Base-by-base conservation (phyloP, 1,284 basidiomycete species). In the Ustilago crameri region DNA sequence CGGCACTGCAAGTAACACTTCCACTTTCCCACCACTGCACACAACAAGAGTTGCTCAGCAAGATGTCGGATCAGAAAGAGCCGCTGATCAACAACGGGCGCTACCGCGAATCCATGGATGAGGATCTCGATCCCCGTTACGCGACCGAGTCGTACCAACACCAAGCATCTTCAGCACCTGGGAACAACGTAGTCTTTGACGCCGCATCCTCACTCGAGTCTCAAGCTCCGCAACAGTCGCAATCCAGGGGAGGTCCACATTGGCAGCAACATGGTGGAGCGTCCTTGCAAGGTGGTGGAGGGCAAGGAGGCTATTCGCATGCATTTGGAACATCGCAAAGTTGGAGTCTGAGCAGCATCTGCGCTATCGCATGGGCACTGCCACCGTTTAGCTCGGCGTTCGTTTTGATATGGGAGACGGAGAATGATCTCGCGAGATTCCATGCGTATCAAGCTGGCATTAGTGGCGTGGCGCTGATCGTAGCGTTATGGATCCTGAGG, bases 391-490 rank as follows among this genome's bases (percentile, higher is more conserved):
- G 68, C 35, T 69, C 71, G 27, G 74, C 74, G 1, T 50, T 69
- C 24, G 66, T 80, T 20, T 50, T 78, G 27, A 69, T 80, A n/a
- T 68, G 73, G 51, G 76, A 78, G 52, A 80, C 78, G 3, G 74
- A 76, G 49, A 78, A 73, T 44, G 78, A 80, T 37, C 48, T 80
- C 20, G 76, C 76, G 2, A 44, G 78, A 17, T 80, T 80, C 47
- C 78, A 80, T 46, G 78, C 76, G 34, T 80, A 80, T 44, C 78
- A 80, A 49, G 59, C 78, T 5, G 76, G 74, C 3, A 40, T 80
- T 23, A 67, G 65, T 9, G 78, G 78, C 15, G 71, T 64, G 8
- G 58, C 51, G 5, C 44, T 63, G 26, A 72, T 78, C 38, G 43
- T 75, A 27, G 8, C 58, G 15, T 38, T 78, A 22, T 80, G 76